phyloP scores from a whole-genome alignment of 2,329 filamentous ascomycete genomes.

The Stagonosporopsis tanaceti region DNA sequence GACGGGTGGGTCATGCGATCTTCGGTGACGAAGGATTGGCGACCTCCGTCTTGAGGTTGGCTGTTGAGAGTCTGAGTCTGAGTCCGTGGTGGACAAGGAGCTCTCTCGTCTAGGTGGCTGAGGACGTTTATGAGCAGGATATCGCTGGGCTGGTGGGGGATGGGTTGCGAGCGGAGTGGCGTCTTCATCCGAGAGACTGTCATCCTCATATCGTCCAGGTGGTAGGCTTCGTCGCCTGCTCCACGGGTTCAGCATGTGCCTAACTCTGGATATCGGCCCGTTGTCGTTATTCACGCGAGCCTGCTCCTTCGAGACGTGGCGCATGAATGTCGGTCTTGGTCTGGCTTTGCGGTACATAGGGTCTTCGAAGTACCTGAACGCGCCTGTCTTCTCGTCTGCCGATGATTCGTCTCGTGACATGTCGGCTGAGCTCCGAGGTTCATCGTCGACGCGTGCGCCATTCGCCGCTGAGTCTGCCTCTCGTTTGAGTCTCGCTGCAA shows the following conservation, averaged over 20 bases:
- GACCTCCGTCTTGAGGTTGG: constrained; percentile 35
- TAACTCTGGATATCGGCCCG: constrained; percentile 41
- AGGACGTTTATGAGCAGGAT: constrained; percentile 42
- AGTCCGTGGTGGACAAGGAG: constrained; percentile 44
- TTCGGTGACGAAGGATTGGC: constrained; percentile 50
- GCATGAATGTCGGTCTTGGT: constrained; percentile 54
- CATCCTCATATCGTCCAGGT: constrained; percentile 37
- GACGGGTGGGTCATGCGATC: constrained; percentile 53
- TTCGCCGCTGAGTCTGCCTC: constrained; percentile 60
- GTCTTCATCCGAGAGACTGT: constrained; percentile 41
- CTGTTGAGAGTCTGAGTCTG: constrained; percentile 42
- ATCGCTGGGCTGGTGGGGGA: constrained; percentile 32
- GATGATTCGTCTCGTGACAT: constrained; percentile 46
- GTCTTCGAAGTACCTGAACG: constrained; percentile 59
- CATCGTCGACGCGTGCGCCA: constrained; percentile 31
- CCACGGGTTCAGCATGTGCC: constrained; percentile 49
- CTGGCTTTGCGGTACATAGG: constrained; percentile 58
- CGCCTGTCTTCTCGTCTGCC: constrained; percentile 54
- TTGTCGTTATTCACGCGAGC: constrained; percentile 39
- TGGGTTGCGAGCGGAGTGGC: constrained; percentile 38
- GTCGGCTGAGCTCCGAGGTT: constrained; percentile 44
- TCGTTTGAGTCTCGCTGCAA: constrained; percentile 73
- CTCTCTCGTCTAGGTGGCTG: constrained; percentile 44
- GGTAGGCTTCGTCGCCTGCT: constrained; percentile 37
- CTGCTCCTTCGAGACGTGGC: constrained; percentile 47